A percentile compares a stretch with the other conserved stretches of the same genome.
Evolutionary conservation across 345 rosid genomes (phyloP).

Genomic region (Aquilaria malaccensis): DNA sequence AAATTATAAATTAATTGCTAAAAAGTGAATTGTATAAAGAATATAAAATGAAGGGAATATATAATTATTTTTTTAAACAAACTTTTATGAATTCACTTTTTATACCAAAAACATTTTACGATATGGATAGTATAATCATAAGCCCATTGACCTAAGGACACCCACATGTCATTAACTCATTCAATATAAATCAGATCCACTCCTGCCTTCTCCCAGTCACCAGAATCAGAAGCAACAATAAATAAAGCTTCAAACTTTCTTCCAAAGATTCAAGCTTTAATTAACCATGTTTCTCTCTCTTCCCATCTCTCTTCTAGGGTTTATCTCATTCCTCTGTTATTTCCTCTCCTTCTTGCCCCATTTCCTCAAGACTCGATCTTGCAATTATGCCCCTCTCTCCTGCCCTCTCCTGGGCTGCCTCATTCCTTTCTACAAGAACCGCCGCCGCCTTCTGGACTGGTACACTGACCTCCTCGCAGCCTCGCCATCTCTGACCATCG

Average conservation of each 20-base stretch:
- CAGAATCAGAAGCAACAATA: background rate
- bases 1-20: too few species aligned
- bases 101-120: background rate
- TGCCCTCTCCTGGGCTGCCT: constrained; percentile 66
- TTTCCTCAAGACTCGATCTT: constrained; percentile 19
- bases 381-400: constrained; percentile 26
- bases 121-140: background rate
- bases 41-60: background rate
- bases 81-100: background rate
- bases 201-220: too few species aligned
- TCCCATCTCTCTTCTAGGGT: background rate
- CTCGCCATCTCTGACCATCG: constrained; percentile 51
- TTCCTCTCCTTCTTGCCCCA: constrained; percentile 12
- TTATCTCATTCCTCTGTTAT: constrained; percentile 1
- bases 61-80: background rate
- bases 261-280: background rate
- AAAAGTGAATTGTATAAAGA: too few species aligned
- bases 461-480: constrained; percentile 54
- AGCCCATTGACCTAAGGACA: background rate
- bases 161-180: too few species aligned
- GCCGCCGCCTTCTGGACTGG: constrained; percentile 64
- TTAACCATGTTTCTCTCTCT: too few species aligned
- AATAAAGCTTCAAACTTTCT: background rate
- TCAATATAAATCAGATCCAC: too few species aligned
- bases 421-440: constrained; percentile 53